phyloP scores from a whole-genome alignment of 2,329 filamentous ascomycete genomes.

The Aspergillus ruber region DNA sequence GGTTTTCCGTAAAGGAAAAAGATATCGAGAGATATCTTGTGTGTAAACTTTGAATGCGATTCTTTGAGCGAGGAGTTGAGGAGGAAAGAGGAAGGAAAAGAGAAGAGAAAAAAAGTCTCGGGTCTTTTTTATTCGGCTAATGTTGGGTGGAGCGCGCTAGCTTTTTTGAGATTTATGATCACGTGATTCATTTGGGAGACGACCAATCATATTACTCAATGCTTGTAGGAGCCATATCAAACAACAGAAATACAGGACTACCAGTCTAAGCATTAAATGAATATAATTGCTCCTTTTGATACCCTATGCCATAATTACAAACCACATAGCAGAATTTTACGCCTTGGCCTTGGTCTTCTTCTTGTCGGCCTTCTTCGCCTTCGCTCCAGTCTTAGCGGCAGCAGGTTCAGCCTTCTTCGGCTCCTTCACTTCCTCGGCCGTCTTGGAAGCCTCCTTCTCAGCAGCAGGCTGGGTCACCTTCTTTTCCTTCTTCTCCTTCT shows the following conservation, averaged over 20 bases:
- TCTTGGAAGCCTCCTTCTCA: constrained; percentile 8
- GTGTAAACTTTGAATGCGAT: constrained; percentile 99
- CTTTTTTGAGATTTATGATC: constrained; percentile 6
- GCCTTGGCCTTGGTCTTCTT: constrained; percentile 26
- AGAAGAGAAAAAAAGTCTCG: constrained; percentile 20
- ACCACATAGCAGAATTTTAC: constrained; percentile 2
- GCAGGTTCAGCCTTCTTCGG: constrained; percentile 5
- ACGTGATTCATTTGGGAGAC: neutral
- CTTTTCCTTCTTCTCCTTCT: constrained; percentile 19
- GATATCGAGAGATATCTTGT: constrained; percentile 53
- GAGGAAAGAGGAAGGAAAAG: constrained; percentile 39
- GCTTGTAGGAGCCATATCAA: neutral
- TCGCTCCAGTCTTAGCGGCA: constrained; percentile 21
- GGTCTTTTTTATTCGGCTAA: constrained; percentile 8
- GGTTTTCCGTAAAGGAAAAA: constrained; percentile 28
- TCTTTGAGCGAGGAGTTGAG: constrained; percentile 92
- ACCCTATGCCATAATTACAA: neutral
- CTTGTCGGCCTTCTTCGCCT: constrained; percentile 27
- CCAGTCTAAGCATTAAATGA: neutral
- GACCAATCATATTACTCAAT: neutral
- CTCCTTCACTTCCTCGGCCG: constrained; percentile 3
- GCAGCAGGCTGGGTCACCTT: constrained; percentile 9
- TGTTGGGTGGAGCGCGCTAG: constrained; percentile 19
- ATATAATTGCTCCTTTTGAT: constrained; percentile 2
- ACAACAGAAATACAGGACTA: neutral